Base-by-base conservation (phyloP, 2,329 filamentous ascomycete species). In the Xylariaceae sp. region DNA sequence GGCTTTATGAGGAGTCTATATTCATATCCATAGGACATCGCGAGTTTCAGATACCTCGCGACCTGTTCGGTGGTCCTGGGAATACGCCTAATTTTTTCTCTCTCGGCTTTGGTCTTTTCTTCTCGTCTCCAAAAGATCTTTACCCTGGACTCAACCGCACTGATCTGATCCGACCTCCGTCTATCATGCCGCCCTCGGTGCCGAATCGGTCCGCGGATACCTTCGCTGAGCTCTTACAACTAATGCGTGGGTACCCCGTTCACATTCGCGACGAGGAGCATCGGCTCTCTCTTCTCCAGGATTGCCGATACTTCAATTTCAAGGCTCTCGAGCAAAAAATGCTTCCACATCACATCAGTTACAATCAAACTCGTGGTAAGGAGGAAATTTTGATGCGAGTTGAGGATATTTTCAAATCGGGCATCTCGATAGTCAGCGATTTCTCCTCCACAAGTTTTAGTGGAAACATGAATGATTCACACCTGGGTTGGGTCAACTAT, bases 11-110 rank as follows among this genome's bases (percentile, higher is more conserved):
- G 61, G 90, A 90, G 56, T 89, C 89, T 63, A 95, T 97, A 66
- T 96, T 92, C 75, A 91, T 96, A 63, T 87, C 89, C 55, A 93
- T 97, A 63, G 93, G 93, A 54, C 84, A 89, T 60, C 83, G 82
- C 52, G 85, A 94, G 63, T 97, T 97, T 71, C 88, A 91, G 67
- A 92, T 97, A 59, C 89, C 92, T 2, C 88, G 91, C 57, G 89
- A 96, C 62, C 78, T 96, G 55, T 96, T 97, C 70, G 87, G 82
- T 31, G 81, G 83, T 34, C 90, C 91, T 1, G 93, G 92, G 22
- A 92, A 97, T 72, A 86, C 84, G n/a, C 92, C 92, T 12, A 97
- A 97, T 70, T 97, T 91, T 78, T 97, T 97, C 76, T 88, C 90
- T 0, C 81, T 97, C 3, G 92, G 92, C 53, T 96, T 96, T 65